Base-by-base conservation (phyloP, 148 eudicot species). In the Tetragonia tetragonoides region DNA sequence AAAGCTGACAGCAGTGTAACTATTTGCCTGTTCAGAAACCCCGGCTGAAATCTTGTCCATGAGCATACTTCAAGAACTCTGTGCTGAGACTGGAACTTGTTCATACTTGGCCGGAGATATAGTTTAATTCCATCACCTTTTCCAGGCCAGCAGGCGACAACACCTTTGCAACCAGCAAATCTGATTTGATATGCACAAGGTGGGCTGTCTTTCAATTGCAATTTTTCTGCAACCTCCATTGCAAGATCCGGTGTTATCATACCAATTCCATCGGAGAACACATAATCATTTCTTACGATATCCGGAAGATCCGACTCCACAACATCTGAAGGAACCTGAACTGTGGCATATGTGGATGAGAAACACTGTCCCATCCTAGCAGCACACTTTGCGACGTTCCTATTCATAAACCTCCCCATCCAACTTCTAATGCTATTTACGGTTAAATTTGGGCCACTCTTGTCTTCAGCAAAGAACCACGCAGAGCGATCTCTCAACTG, bases 291-390 rank as follows among this genome's bases (percentile, higher is more conserved):
- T 77, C 96, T 86, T 79, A 82, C 34, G 40, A 92, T 82, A 75
- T 95, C 94, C 0, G 86, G 85, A 42, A 86, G 81, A 14, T 82
- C 75, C 0, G 75, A 53, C 66, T 91, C 77, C 8, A 90, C 90
- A 61, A 89, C 85, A 21, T 62, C 18, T 0, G 42, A n/a, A 7
- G 97, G 82, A 67, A 95, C 96, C 78, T 86, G 84, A 67, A 95
- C 93, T 1, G 97, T 95, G 12, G 97, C 97, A 72, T 92, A 92
- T 15, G 99, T 92, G 9, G 97, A 95, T 16, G 97, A 92, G 82
- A 95, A 95, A 70, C 96, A 95, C 56, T 86, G 92, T 10, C 97
- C 98, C 96, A 92, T 92, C 80, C 99, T 86, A 16, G 99, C 99
- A 18, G 99, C 97, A 86, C 97, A 95, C 65, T 95, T 95, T 0